Evolutionary conservation across 305 asterid genomes (phyloP), one percentile per base, ranked within the genome.

Genomic region (Coffea humblotiana): DNA sequence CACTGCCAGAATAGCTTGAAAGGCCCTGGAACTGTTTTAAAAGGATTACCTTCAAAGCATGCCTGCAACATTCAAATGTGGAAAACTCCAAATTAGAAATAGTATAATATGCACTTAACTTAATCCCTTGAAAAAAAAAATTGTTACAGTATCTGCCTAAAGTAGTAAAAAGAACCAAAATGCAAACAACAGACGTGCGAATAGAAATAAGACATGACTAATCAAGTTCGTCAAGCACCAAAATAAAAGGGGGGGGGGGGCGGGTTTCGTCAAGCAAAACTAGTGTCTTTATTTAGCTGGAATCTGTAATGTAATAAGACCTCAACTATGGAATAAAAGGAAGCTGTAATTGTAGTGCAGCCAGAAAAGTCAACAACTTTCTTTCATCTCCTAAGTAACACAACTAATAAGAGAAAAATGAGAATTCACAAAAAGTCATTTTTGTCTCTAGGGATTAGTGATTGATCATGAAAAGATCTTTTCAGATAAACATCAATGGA

Each of bases 11-110:
- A 96, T 51, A 94, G 91, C 93, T 92, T 96, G 91, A 91, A 96
- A 72, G 99, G 99, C 61, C 98, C 98, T 21, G 98, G 99, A 84
- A 96, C 84, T 56, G 99, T 96, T 87, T 90, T 96, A 83, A 96
- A 96, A 67, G 99, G 98, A 79, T 96, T 96, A 72, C 99, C 99
- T 87, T 96, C 99, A 79, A 94, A 96, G 80, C 96, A 91, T 25
- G 97, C 97, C 99, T 96, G 80, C 84, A 76, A 66, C 4, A 73
- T 64, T 60, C 12, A 23, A 47, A 76, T 1, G 14, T 6, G 47
- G 8, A 8, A 16, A 64, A 45, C 32, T n/a, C 37, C n/a, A 56
- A 56, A 78, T 35, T n/a, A 69, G 2, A 63, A 64, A 27, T 21
- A 10, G 23, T 16, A 47, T 3, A 72, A 19, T 0, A 27, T 61